Evolutionary conservation across 2,329 filamentous ascomycete genomes (phyloP), one percentile per base, ranked within the genome.

Genomic region (Alternaria atra): DNA sequence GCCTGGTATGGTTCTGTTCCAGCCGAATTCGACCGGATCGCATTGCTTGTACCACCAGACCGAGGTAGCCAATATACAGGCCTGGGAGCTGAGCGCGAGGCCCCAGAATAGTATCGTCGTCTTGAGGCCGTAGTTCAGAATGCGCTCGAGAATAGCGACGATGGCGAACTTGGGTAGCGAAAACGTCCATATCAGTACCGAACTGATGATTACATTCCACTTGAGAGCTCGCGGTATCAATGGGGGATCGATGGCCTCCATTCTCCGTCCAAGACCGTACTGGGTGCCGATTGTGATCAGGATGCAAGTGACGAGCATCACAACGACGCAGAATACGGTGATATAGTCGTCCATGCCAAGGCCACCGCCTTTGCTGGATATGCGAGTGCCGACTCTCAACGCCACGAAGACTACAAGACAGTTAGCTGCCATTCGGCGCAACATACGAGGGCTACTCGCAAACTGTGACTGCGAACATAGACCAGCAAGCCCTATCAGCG

Each of bases 201-300:
- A 53, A 43, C 51, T 53, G 51, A 53, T 53, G 37, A 43, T 53
- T 13, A 32, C 35, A 43, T 53, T 53, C 51, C 51, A 53, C 51
- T 53, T 53, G 37, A 53, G 51, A 27, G 51, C 51, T 53, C 25
- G 51, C 37, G 51, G 51, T 53, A 53, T 53, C 35, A 53, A 53
- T 0, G 13, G 13, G 17, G 37, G 37, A 42, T 43, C 27, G 35
- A 53, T 53, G 3, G n/a, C 51, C 37, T 53, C 51, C 37, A 53
- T 53, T 6, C 37, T 53, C 13, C 27, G 25, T 43, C 51, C 35
- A 12, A 53, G 51, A 53, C 51, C 51, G 51, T 53, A 53, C 37
- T 53, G 37, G 37, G 51, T 53, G 51, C 51, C 51, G 25, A 53
- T 53, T 32, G 51, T 32, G 51, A 53, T 53, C 37, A 53, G 51